Conservation (phyloP, 2,329 filamentous ascomycete species). For the Fusarium sarcochroum region DNA sequence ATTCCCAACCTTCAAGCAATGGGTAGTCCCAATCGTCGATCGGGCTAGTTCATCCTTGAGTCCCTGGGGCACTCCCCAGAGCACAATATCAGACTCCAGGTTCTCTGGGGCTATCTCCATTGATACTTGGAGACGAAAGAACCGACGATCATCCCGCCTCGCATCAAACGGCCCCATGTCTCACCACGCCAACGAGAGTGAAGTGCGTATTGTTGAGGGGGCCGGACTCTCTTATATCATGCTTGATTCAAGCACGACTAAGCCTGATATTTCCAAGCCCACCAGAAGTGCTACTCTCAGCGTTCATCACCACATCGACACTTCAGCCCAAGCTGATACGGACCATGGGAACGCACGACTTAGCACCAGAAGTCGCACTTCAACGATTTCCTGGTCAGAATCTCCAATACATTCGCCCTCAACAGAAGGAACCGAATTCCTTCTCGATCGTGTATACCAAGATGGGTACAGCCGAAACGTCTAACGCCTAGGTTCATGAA, state of each 20-base stretch:
- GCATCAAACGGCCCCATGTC: constrained; percentile 21
- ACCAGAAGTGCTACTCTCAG: not conserved
- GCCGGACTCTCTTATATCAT: constrained; percentile 39
- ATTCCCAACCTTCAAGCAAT: constrained; percentile 60
- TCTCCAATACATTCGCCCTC: constrained; percentile 8
- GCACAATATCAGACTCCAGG: constrained; percentile 23
- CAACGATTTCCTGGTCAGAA: constrained; percentile 35
- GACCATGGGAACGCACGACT: constrained; percentile 1
- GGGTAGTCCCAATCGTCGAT: constrained; percentile 47
- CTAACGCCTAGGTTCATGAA: constrained; percentile 17
- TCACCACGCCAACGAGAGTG: constrained; percentile 41
- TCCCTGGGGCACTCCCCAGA: constrained; percentile 34
- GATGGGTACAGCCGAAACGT: constrained; percentile 26
- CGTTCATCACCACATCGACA: constrained; percentile 33
- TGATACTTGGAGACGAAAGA: constrained; percentile 40
- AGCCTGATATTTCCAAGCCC: not conserved
- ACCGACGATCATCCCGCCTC: constrained; percentile 36
- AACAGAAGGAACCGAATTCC: constrained; percentile 24
- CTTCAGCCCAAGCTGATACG: constrained; percentile 22
- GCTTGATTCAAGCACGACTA: constrained; percentile 7
- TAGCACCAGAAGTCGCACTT: constrained; percentile 37
- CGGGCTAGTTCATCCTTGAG: constrained; percentile 44
- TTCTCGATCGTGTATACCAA: constrained; percentile 26
- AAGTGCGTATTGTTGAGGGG: constrained; percentile 41
- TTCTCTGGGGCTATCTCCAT: constrained; percentile 39